phyloP scores from a whole-genome alignment of 1,284 basidiomycete genomes.

The Cryptococcus depauperatus region DNA sequence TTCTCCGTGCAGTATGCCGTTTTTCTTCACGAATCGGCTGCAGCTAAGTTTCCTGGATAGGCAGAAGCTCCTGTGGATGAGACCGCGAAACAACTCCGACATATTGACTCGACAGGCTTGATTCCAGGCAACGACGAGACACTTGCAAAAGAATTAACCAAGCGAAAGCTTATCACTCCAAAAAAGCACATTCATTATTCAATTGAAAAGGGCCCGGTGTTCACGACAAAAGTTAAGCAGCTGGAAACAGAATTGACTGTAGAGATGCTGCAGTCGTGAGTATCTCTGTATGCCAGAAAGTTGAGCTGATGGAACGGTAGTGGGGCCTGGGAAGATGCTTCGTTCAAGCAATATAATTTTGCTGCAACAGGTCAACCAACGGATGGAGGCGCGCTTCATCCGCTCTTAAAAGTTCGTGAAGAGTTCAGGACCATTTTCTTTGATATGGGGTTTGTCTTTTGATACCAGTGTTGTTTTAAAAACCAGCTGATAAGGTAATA shows the following conservation, averaged over 20 bases:
- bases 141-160: slow-evolving; percentile 73
- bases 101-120: slow-evolving; percentile 62
- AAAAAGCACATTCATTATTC: slow-evolving; percentile 95
- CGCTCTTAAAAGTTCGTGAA: slow-evolving; percentile 93
- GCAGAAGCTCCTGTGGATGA: slow-evolving; percentile 58
- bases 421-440: slow-evolving; percentile 98
- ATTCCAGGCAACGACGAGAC: slow-evolving; percentile 67
- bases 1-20: slow-evolving; percentile 70
- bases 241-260: slow-evolving; percentile 96
- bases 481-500: slow-evolving; percentile 34
- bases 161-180: slow-evolving; percentile 68
- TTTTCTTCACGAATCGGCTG: too few relatives aligned
- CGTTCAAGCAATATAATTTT: slow-evolving; percentile 99
- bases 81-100: slow-evolving; percentile 66
- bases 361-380: slow-evolving; percentile 89
- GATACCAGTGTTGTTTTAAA: neutral
- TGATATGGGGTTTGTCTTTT: slow-evolving; percentile 81
- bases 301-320: slow-evolving; percentile 45
- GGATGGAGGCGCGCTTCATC: slow-evolving; percentile 85
- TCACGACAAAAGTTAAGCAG: slow-evolving; percentile 88
- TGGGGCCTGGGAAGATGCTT: slow-evolving; percentile 81
- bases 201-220: slow-evolving; percentile 74
- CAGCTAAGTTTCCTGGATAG: slow-evolving; percentile 48
- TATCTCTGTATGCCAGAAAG: slow-evolving; percentile 8
- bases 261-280: slow-evolving; percentile 86